These are phyloP conservation scores for Knufia petricola DNA, from an alignment of 2,329 filamentous ascomycete genomes.

Conservation along the genomic window DNA sequence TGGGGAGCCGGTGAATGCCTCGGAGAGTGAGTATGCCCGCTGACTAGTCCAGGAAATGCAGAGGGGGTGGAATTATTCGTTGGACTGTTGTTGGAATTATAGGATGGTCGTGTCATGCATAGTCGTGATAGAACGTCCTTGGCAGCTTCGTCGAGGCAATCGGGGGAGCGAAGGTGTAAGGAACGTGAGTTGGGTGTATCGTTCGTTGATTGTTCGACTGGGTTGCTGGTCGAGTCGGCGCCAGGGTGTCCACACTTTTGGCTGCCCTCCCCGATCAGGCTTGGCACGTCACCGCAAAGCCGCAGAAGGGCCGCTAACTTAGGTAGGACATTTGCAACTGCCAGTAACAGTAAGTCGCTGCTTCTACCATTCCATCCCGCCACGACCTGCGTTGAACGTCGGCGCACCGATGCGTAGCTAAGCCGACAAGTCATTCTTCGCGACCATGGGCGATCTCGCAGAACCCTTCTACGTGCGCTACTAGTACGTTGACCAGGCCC, in stretches of 20 bases:
- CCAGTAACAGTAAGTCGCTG: too few relatives aligned
- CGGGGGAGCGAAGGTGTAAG: not conserved
- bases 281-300: conserved; percentile 3
- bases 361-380: too few relatives aligned
- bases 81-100: not conserved
- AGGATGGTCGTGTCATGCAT: not conserved
- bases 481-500: conserved; percentile 58
- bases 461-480: conserved; percentile 94
- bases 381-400: too few relatives aligned
- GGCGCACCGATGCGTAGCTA: too few relatives aligned
- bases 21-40: too few relatives aligned
- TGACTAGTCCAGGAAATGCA: too few relatives aligned
- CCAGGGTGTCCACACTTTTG: conserved; percentile 11
- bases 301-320: too few relatives aligned
- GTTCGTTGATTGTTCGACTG: too few relatives aligned
- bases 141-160: not conserved
- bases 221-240: not conserved
- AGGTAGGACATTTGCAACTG: too few relatives aligned
- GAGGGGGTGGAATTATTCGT: not conserved
- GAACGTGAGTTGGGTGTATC: conserved; percentile 1
- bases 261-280: conserved; percentile 1
- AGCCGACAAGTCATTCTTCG: not conserved
- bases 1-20: not conserved
- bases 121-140: not conserved
- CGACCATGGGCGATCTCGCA: conserved; percentile 54